Percentiles rank a stretch among this genome's conserved stretches.
Conservation (phyloP, 2,329 filamentous ascomycete genomes). For the Chaetomium olivaceum region DNA sequence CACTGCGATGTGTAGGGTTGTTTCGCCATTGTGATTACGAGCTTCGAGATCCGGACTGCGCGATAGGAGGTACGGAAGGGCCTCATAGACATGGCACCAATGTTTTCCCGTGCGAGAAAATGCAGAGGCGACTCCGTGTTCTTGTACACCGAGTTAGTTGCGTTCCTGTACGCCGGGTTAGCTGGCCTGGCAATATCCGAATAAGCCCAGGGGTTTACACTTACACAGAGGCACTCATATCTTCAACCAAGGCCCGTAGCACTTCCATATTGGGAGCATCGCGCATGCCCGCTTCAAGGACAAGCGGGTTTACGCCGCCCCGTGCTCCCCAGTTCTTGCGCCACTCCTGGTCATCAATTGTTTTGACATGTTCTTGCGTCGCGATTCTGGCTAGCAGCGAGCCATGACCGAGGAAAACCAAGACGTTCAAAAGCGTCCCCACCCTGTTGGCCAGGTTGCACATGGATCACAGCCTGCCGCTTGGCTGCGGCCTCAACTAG, state of each 20-base stretch:
- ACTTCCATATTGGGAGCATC: constrained; percentile 41
- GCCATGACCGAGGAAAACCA: constrained; percentile 7
- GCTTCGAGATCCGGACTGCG: constrained; percentile 13
- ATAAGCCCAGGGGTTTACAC: too few relatives aligned
- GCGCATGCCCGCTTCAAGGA: constrained; percentile 36
- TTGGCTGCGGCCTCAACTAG: not conserved
- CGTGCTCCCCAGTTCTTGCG: constrained; percentile 22
- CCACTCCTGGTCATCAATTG: constrained; percentile 18
- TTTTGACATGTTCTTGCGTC: not conserved
- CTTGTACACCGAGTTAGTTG: not conserved
- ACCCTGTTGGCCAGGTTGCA: not conserved
- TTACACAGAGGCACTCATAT: constrained; percentile 31
- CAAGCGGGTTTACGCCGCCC: constrained; percentile 22
- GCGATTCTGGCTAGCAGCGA: constrained; percentile 11
- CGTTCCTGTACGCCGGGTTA: too few relatives aligned
- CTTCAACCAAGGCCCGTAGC: constrained; percentile 40
- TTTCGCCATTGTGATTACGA: constrained; percentile 12
- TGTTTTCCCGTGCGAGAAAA: constrained; percentile 11
- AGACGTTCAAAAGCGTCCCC: not conserved
- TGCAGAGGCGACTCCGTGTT: constrained; percentile 21
- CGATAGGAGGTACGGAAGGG: constrained; percentile 25
- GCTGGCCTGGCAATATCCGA: too few relatives aligned
- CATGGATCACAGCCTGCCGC: not conserved
- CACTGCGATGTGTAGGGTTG: constrained; percentile 21
- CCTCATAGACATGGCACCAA: constrained; percentile 14